These are phyloP conservation scores for Aspergillus ochraceoroseus DNA, from an alignment of 2,329 filamentous ascomycete genomes.

Conservation along the genomic window DNA sequence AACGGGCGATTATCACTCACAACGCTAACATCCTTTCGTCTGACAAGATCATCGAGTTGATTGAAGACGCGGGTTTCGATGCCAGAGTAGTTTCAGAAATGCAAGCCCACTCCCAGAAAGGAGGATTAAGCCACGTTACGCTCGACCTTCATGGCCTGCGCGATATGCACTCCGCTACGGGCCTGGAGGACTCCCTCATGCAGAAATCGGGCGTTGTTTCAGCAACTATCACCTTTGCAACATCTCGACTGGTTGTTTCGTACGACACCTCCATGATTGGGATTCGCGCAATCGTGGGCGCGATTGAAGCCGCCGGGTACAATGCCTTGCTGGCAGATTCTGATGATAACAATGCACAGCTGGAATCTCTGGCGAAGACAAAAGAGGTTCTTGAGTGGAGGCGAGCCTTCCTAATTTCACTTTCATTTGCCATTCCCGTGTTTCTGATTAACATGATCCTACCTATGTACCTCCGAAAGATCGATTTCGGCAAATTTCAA, in stretches of 20 bases:
- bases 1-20: constrained; percentile 83
- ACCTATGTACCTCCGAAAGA: constrained; percentile 70
- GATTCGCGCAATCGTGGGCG: constrained; percentile 74
- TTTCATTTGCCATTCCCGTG: constrained; percentile 81
- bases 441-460: constrained; percentile 90
- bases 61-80: constrained; percentile 87
- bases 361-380: constrained; percentile 93
- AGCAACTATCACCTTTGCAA: constrained; percentile 68
- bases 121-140: constrained; percentile 57
- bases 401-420: constrained; percentile 69
- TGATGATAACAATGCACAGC: constrained; percentile 93
- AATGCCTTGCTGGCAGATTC: constrained; percentile 86
- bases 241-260: constrained; percentile 66
- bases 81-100: constrained; percentile 70
- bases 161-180: constrained; percentile 65
- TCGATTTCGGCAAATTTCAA: constrained; percentile 70
- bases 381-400: constrained; percentile 94
- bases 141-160: constrained; percentile 79
- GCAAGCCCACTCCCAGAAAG: constrained; percentile 53
- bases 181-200: constrained; percentile 64
- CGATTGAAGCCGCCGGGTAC: constrained; percentile 74
- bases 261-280: constrained; percentile 70
- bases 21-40: constrained; percentile 65
- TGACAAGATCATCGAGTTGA: constrained; percentile 71
- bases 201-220: constrained; percentile 66